Evolutionary conservation across 2,329 filamentous ascomycete species (phyloP).

Genomic region (Elsinoe ampelina): DNA sequence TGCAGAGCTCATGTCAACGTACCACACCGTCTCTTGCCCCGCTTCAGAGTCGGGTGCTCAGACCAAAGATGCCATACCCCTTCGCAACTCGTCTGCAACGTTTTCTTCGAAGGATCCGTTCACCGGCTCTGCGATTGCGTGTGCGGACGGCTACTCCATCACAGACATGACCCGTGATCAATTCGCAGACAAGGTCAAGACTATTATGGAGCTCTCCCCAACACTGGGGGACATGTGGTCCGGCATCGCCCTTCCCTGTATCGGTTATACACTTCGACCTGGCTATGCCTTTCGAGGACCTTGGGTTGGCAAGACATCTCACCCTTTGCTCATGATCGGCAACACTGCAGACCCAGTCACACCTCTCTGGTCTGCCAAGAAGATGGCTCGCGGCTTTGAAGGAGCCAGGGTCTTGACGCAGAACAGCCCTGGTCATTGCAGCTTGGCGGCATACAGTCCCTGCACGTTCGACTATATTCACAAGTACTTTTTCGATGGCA

Average conservation of each 20-base stretch:
- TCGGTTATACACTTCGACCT: conserved; percentile 30
- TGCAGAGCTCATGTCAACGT: conserved; percentile 20
- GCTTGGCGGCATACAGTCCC: not conserved
- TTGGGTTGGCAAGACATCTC: conserved; percentile 22
- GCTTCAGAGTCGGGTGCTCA: not conserved
- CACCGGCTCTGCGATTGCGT: conserved; percentile 26
- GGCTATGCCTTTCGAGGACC: conserved; percentile 26
- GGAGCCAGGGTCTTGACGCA: conserved; percentile 37
- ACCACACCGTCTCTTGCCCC: conserved; percentile 29
- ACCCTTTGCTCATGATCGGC: conserved; percentile 25
- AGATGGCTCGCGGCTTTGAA: conserved; percentile 35
- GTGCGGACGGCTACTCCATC: conserved; percentile 32
- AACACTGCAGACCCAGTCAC: conserved; percentile 30
- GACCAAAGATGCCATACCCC: conserved; percentile 26
- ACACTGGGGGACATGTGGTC: conserved; percentile 32
- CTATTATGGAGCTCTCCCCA: conserved; percentile 27
- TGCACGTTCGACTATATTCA: conserved; percentile 4
- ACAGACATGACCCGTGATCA: conserved; percentile 18
- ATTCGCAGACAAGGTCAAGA: conserved; percentile 15
- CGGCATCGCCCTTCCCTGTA: conserved; percentile 30
- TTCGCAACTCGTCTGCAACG: conserved; percentile 19
- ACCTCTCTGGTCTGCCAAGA: conserved; percentile 36
- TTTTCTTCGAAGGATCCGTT: conserved; percentile 2
- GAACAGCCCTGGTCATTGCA: conserved; percentile 23
- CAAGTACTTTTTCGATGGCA: conserved; percentile 5